A percentile compares a stretch with the other conserved stretches of the same genome.
Evolutionary conservation across 176 grass and related monocot species (phyloP).

Genomic region (Aegilops tauschii): DNA sequence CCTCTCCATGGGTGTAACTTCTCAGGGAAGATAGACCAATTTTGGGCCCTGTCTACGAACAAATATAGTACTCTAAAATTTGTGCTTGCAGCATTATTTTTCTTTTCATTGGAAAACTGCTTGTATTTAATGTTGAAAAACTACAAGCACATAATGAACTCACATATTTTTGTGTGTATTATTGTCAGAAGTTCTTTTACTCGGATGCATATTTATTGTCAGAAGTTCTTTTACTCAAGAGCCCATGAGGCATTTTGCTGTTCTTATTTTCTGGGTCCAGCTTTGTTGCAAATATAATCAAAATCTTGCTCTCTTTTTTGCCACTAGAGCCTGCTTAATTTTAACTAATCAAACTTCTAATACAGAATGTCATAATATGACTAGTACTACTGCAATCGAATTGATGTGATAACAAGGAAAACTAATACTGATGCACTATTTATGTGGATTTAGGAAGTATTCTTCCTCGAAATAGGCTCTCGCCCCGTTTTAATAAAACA

Average conservation of each 20-base stretch:
- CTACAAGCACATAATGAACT: background rate
- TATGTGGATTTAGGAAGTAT: background rate
- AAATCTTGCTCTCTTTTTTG: background rate
- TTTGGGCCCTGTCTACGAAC: background rate
- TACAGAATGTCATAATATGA: background rate
- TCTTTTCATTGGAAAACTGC: background rate
- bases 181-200: background rate
- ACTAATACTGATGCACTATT: background rate
- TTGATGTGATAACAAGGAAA: background rate
- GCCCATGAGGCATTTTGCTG: background rate
- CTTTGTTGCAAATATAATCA: conserved; percentile 47
- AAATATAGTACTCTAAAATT: background rate
- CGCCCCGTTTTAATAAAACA: too few species aligned
- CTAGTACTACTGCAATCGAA: background rate
- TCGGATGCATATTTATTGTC: background rate
- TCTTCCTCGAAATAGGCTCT: too few species aligned
- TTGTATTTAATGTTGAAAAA: background rate
- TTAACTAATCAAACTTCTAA: background rate
- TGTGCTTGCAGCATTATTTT: background rate
- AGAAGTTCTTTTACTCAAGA: too few species aligned
- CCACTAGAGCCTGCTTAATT: conserved; percentile 5
- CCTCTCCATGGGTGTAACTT: background rate
- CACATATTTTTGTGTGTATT: background rate
- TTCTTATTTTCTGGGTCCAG: background rate
- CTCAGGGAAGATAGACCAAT: background rate